Conservation (phyloP, 2,329 filamentous ascomycete species). For the Colletotrichum sp. region DNA sequence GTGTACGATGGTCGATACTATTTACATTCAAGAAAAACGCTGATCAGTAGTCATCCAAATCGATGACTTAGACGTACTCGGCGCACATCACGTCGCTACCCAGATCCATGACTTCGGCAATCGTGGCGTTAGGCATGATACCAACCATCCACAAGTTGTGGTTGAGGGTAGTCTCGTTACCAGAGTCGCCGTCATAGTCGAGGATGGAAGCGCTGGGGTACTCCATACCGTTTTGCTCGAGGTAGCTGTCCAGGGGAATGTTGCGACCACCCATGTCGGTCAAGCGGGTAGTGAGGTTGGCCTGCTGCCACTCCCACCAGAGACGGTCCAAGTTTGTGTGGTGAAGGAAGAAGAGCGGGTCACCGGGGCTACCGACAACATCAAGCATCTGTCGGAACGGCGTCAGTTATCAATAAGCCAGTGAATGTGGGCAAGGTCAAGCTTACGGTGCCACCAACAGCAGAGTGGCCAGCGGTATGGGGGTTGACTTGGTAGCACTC, state of each 20-base stretch:
- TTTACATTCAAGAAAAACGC: not conserved
- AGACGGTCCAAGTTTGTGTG: constrained; percentile 12
- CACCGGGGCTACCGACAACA: constrained; percentile 7
- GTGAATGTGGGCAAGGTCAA: not conserved
- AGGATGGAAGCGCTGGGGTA: not conserved
- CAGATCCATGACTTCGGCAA: constrained; percentile 34
- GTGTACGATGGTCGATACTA: not conserved
- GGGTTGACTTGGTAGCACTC: constrained; percentile 8
- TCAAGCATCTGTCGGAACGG: not conserved
- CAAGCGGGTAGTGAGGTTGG: constrained; percentile 12
- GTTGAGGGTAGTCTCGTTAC: constrained; percentile 25
- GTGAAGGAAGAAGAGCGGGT: constrained; percentile 16
- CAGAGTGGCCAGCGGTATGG: constrained; percentile 11
- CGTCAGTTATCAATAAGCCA: not conserved
- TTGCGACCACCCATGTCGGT: constrained; percentile 1
- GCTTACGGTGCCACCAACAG: constrained; percentile 13
- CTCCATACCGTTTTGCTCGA: constrained; percentile 2
- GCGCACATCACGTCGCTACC: constrained; percentile 26
- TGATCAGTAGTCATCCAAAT: not conserved
- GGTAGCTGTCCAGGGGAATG: not conserved
- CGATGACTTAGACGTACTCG: constrained; percentile 24
- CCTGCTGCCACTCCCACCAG: constrained; percentile 16
- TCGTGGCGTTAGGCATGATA: constrained; percentile 25
- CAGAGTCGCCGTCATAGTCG: constrained; percentile 19
- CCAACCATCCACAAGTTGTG: constrained; percentile 31